Evolutionary conservation across 768 basidiomycete species (phyloP).

Genomic region (Tulasnella sp.): DNA sequence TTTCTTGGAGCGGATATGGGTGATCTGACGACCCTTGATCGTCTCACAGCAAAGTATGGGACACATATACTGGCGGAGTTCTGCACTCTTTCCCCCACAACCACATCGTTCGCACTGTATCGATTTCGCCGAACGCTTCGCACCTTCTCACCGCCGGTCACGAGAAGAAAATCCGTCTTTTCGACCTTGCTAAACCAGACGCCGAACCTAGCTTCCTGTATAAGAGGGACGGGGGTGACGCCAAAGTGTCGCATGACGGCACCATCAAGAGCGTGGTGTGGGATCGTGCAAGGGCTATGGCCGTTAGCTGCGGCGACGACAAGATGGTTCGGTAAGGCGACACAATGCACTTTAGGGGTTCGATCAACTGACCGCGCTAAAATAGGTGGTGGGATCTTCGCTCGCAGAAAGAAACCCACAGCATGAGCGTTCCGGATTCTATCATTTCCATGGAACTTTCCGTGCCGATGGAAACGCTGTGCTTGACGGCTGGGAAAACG

Average conservation of each 20-base stretch:
- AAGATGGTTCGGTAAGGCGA: constrained; percentile 72
- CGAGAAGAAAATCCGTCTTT: constrained; percentile 96
- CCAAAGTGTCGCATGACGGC: constrained; percentile 68
- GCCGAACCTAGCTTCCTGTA: constrained; percentile 76
- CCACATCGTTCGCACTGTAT: constrained; percentile 96
- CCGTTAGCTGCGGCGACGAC: constrained; percentile 90
- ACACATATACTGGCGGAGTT: constrained; percentile 80
- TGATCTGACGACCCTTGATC: constrained; percentile 3
- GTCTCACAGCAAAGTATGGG: constrained; percentile 81
- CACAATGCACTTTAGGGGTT: background rate
- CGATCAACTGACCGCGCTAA: constrained; percentile 4
- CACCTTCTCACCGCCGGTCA: constrained; percentile 88
- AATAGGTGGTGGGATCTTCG: constrained; percentile 95
- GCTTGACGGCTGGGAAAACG: constrained; percentile 86
- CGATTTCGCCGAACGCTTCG: constrained; percentile 65
- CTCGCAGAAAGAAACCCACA: constrained; percentile 66
- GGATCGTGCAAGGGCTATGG: constrained; percentile 76
- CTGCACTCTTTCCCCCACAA: constrained; percentile 97
- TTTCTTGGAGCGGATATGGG: constrained; percentile 23
- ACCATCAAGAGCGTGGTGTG: constrained; percentile 91
- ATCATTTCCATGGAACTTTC: constrained; percentile 96
- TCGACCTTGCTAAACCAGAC: constrained; percentile 82
- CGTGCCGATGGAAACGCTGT: constrained; percentile 70
- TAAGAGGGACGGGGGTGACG: constrained; percentile 50
- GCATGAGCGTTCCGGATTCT: constrained; percentile 66